These are phyloP conservation scores for Aureoboletus auriporus DNA, from an alignment of 768 basidiomycete species.

Conservation along the genomic window DNA sequence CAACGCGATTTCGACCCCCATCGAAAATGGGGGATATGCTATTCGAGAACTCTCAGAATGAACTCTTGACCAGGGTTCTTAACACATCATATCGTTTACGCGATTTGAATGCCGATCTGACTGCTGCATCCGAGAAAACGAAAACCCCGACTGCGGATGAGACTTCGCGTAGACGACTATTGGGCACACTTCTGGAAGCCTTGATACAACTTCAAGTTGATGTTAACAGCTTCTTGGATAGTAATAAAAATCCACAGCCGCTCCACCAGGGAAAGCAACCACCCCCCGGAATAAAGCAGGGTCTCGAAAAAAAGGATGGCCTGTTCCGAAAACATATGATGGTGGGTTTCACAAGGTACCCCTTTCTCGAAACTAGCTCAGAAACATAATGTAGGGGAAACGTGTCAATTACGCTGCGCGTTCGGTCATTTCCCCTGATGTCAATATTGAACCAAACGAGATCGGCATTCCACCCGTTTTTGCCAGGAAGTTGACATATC, in stretches of 20 bases:
- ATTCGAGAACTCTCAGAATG: constrained; percentile 96
- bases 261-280: constrained; percentile 85
- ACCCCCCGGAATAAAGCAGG: constrained; percentile 92
- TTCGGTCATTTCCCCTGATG: constrained; percentile 99
- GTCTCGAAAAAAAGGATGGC: constrained; percentile 98
- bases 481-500: constrained; percentile 93
- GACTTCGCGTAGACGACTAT: constrained; percentile 47
- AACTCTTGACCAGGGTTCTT: constrained; percentile 77
- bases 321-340: constrained; percentile 99
- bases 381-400: constrained; percentile 65
- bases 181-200: constrained; percentile 70
- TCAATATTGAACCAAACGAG: constrained; percentile 98
- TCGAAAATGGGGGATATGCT: constrained; percentile 86
- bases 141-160: constrained; percentile 57
- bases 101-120: constrained; percentile 67
- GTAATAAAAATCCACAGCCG: constrained; percentile 88
- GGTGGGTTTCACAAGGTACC: constrained; percentile 45
- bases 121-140: constrained; percentile 56
- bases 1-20: constrained; percentile 94
- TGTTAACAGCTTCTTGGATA: constrained; percentile 97
- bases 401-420: constrained; percentile 99
- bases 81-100: constrained; percentile 76
- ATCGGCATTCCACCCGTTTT: constrained; percentile 98
- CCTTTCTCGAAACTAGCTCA: neutral
- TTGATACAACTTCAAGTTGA: constrained; percentile 89